Percentiles rank a stretch among this genome's conserved stretches.
Conservation (phyloP, 306 rosid genomes). For the Arachis stenosperma region DNA sequence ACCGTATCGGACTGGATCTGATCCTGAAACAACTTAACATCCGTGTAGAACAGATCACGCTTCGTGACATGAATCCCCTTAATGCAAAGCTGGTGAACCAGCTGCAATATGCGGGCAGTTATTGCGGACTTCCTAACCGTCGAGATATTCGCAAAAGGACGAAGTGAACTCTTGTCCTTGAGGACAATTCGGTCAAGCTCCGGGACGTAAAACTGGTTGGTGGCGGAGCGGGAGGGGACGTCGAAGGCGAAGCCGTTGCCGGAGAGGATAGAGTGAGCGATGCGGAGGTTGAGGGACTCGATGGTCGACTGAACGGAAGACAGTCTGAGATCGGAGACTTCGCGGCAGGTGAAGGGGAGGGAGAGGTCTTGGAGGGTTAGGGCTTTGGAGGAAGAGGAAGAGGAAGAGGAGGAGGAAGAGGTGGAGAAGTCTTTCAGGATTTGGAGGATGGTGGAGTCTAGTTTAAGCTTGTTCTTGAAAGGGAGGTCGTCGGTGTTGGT, state of each 20-base stretch:
- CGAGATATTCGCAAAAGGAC: conserved; percentile 80
- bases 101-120: conserved; percentile 74
- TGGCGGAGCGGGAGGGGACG: conserved; percentile 87
- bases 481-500: conserved; percentile 27
- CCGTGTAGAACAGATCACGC: conserved; percentile 94
- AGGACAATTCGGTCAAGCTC: conserved; percentile 88
- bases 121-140: conserved; percentile 78
- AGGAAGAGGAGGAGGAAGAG: conserved; percentile 27
- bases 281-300: conserved; percentile 55
- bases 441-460: conserved; percentile 30
- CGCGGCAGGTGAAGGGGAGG: conserved; percentile 74
- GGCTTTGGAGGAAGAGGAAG: conserved; percentile 57
- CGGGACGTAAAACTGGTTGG: conserved; percentile 81
- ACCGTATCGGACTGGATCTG: conserved; percentile 86
- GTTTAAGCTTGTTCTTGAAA: conserved; percentile 42
- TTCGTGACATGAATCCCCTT: conserved; percentile 88
- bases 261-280: conserved; percentile 71
- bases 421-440: conserved; percentile 43
- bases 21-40: conserved; percentile 90
- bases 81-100: conserved; percentile 80
- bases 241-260: conserved; percentile 82
- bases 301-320: conserved; percentile 69
- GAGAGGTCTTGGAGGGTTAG: conserved; percentile 75
- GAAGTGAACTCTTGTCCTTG: conserved; percentile 68
- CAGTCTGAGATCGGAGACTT: conserved; percentile 74